phyloP scores from a whole-genome alignment of 495 filamentous ascomycete species.

The Penicillium turbatum region DNA sequence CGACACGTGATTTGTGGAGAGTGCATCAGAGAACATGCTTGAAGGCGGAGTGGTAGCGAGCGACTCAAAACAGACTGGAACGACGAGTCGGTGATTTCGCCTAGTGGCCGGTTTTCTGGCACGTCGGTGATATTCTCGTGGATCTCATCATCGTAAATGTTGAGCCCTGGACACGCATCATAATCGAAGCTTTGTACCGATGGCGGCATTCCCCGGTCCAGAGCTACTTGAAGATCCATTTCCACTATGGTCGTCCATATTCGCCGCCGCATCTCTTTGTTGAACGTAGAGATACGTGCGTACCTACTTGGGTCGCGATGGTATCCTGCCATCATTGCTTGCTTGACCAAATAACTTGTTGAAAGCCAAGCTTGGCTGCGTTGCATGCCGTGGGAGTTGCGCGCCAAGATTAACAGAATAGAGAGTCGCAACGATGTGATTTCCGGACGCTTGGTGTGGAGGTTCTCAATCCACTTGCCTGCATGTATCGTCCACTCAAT shows the following conservation, averaged over 20 bases:
- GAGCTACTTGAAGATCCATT: conserved; percentile 54
- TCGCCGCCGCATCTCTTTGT: conserved; percentile 62
- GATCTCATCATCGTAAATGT: conserved; percentile 46
- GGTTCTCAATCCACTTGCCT: conserved; percentile 56
- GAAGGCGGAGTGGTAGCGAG: conserved; percentile 37
- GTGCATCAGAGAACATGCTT: conserved; percentile 38
- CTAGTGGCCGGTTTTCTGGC: conserved; percentile 27
- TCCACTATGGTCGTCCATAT: conserved; percentile 67
- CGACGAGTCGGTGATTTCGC: conserved; percentile 37
- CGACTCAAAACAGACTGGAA: conserved; percentile 32
- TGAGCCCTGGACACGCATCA: conserved; percentile 52
- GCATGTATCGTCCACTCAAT: conserved; percentile 61
- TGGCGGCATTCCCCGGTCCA: conserved; percentile 57
- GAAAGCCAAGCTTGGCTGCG: conserved; percentile 57
- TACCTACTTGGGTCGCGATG: conserved; percentile 53
- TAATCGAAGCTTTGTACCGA: conserved; percentile 52
- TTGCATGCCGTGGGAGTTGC: conserved; percentile 50
- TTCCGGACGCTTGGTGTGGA: conserved; percentile 51
- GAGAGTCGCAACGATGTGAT: conserved; percentile 54
- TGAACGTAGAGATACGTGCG: conserved; percentile 49
- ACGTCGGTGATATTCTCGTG: conserved; percentile 33
- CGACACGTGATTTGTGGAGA: conserved; percentile 41
- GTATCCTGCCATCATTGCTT: conserved; percentile 53
- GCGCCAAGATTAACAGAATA: conserved; percentile 57
- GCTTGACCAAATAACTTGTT: conserved; percentile 53